phyloP scores from a whole-genome alignment of 2,329 filamentous ascomycete genomes.

The Trichoderma brevicompactum region DNA sequence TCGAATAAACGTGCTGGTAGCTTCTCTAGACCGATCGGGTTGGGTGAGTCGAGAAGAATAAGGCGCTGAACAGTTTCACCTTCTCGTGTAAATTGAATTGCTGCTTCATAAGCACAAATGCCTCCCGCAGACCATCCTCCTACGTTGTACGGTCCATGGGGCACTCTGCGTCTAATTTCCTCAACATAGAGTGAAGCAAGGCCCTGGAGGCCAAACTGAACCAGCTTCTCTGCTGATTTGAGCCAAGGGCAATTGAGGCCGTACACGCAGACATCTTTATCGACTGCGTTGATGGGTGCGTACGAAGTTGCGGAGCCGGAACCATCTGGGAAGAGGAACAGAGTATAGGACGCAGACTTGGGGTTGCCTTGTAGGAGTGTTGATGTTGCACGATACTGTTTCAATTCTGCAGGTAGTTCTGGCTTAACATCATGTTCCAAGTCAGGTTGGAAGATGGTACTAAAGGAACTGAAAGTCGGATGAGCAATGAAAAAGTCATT shows the following conservation, averaged over 20 bases:
- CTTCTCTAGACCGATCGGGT: conserved; percentile 67
- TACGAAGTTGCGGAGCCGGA: conserved; percentile 70
- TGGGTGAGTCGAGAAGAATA: conserved; percentile 67
- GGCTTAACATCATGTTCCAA: neutral
- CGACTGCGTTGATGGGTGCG: conserved; percentile 44
- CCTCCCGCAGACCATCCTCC: conserved; percentile 78
- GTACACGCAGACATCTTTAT: conserved; percentile 53
- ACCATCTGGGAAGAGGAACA: conserved; percentile 52
- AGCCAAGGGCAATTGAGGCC: conserved; percentile 65
- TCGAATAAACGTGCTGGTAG: conserved; percentile 65
- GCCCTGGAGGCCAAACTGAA: conserved; percentile 21
- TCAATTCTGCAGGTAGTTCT: conserved; percentile 4
- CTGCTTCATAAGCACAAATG: conserved; percentile 70
- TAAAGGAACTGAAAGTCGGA: conserved; percentile 59
- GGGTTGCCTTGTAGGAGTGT: conserved; percentile 17
- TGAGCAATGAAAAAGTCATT: conserved; percentile 57
- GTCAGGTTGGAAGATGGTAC: conserved; percentile 35
- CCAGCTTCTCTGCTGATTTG: conserved; percentile 57
- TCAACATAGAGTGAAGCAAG: conserved; percentile 55
- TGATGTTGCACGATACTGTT: conserved; percentile 26
- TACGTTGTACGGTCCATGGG: conserved; percentile 67
- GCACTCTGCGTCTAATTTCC: conserved; percentile 73
- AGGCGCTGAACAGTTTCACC: conserved; percentile 62
- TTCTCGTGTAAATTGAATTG: conserved; percentile 60
- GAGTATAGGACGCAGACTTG: conserved; percentile 18